A percentile compares a stretch with the other conserved stretches of the same genome.
phyloP scores from a whole-genome alignment of 768 basidiomycete species.

The Hydnomerulius pinastri region DNA sequence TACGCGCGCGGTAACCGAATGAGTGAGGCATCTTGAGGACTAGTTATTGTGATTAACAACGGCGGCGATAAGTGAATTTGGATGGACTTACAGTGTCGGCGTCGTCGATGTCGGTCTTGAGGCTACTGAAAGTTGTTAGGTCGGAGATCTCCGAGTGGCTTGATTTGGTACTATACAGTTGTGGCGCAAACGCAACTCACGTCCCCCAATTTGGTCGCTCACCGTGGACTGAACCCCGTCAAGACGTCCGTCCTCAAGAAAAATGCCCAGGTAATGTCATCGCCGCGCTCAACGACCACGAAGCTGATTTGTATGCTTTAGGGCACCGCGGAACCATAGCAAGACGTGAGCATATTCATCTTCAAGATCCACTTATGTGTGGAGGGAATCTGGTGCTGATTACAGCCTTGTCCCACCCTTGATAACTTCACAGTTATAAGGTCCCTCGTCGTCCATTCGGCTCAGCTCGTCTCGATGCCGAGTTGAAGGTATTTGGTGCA shows the following conservation, averaged over 20 bases:
- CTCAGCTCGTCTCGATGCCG: slow-evolving; percentile 97
- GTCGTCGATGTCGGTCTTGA: slow-evolving; percentile 54
- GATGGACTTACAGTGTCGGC: slow-evolving; percentile 44
- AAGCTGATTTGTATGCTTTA: slow-evolving; percentile 42
- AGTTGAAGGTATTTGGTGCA: slow-evolving; percentile 79
- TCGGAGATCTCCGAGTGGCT: slow-evolving; percentile 69
- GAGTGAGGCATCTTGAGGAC: slow-evolving; percentile 97
- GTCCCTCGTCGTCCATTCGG: slow-evolving; percentile 97
- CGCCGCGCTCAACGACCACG: slow-evolving; percentile 11
- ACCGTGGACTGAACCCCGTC: slow-evolving; percentile 27
- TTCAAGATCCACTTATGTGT: slow-evolving; percentile 68
- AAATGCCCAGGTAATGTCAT: slow-evolving; percentile 80
- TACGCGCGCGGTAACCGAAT: slow-evolving; percentile 99
- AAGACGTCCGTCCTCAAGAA: slow-evolving; percentile 53
- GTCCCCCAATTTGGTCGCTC: slow-evolving; percentile 34
- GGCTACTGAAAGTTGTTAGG: slow-evolving; percentile 30
- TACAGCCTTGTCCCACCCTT: slow-evolving; percentile 63
- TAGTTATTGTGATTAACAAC: slow-evolving; percentile 25
- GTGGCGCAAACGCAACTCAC: slow-evolving; percentile 43
- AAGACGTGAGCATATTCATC: slow-evolving; percentile 80
- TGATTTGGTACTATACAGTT: slow-evolving; percentile 65
- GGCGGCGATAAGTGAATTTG: slow-evolving; percentile 17
- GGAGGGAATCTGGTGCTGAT: slow-evolving; percentile 70
- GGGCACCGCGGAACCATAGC: slow-evolving; percentile 90
- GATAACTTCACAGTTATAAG: slow-evolving; percentile 82